phyloP scores from a whole-genome alignment of 164 flowering plant genomes.

The Chimonanthus praecox region DNA sequence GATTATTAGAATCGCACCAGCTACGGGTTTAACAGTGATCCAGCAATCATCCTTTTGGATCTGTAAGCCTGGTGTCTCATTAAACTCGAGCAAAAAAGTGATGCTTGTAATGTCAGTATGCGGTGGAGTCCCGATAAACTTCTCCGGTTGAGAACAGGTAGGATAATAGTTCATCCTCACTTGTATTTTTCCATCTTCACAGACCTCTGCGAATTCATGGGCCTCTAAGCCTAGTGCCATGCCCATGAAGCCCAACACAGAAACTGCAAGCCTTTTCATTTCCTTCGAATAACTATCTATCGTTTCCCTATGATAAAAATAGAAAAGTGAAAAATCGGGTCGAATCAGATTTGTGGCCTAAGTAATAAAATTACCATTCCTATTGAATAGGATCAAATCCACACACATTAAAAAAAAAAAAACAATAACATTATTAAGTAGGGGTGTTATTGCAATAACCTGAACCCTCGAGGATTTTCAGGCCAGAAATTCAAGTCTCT shows the following conservation, averaged over 20 bases:
- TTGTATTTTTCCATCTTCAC: background rate
- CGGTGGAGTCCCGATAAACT: constrained; percentile 3
- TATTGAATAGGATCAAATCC: background rate
- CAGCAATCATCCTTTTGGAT: constrained; percentile 8
- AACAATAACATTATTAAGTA: background rate
- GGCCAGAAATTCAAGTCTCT: constrained; percentile 7
- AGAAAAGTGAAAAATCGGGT: background rate
- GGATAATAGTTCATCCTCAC: constrained; percentile 14
- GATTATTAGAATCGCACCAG: constrained; percentile 1
- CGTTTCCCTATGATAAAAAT: background rate
- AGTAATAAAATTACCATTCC: no score
- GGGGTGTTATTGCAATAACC: background rate
- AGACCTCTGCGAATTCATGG: background rate
- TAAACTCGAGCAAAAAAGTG: constrained; percentile 6
- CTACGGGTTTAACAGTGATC: constrained; percentile 2
- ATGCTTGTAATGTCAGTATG: constrained; percentile 7
- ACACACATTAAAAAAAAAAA: background rate
- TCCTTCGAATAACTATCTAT: constrained; percentile 5
- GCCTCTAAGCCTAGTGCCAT: background rate
- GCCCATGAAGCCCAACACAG: constrained; percentile 8
- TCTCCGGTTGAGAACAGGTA: constrained; percentile 6
- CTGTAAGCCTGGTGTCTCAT: constrained; percentile 9
- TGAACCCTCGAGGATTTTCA: constrained; percentile 6
- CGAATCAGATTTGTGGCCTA: no score
- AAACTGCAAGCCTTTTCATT: constrained; percentile 4